These are phyloP conservation scores for Streptanthus diversifolius DNA, from an alignment of 345 rosid genomes.

Conservation along the genomic window DNA sequence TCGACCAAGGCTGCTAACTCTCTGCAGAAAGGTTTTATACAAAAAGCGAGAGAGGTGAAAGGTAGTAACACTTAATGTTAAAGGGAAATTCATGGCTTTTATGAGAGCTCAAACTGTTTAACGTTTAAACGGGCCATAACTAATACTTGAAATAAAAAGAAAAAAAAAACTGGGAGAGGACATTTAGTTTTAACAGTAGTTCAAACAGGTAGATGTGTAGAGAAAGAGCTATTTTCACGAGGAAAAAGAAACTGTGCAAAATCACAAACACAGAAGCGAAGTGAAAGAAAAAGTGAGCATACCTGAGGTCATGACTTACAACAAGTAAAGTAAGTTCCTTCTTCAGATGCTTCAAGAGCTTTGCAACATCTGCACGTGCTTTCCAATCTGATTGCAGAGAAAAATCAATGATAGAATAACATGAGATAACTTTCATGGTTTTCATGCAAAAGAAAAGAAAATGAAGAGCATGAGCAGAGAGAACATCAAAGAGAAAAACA, in stretches of 20 bases:
- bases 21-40: conserved; percentile 37
- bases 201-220: not conserved
- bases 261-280: conserved; percentile 22
- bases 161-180: not conserved
- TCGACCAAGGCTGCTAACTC: conserved; percentile 74
- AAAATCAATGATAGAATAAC: conserved; percentile 1
- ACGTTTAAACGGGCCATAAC: not conserved
- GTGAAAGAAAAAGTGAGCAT: conserved; percentile 25
- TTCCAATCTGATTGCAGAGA: conserved; percentile 68
- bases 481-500: not conserved
- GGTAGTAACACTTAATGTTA: not conserved
- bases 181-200: not conserved
- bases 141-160: not conserved
- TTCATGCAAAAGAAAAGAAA: conserved; percentile 6
- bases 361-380: conserved; percentile 84
- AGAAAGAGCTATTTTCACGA: not conserved
- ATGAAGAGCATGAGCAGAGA: not conserved
- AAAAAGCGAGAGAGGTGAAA: not conserved
- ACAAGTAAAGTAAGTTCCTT: conserved; percentile 77
- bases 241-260: not conserved
- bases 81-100: not conserved
- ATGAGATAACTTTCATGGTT: not conserved
- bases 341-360: conserved; percentile 83
- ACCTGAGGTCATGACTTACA: conserved; percentile 94
- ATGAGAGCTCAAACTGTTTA: not conserved